A percentile compares a stretch with the other conserved stretches of the same genome.
Evolutionary conservation across 2,329 filamentous ascomycete genomes (phyloP).

Genomic region (Onygena corvina): DNA sequence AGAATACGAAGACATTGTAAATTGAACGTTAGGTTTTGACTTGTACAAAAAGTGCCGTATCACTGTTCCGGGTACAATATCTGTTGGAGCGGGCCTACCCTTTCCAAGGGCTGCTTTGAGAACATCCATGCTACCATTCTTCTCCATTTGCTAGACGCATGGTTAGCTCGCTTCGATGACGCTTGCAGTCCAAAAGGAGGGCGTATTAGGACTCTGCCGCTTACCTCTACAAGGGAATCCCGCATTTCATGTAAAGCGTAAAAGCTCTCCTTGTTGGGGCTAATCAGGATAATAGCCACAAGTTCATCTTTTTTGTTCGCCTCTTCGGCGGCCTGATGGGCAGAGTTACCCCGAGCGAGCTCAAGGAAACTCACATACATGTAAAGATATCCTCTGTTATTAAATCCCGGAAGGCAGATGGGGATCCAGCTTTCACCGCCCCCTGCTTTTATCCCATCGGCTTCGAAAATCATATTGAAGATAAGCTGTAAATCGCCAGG

Average conservation of each 20-base stretch:
- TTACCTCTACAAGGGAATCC: slow-evolving; percentile 46
- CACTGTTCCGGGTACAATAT: slow-evolving; percentile 67
- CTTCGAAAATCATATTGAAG: slow-evolving; percentile 99
- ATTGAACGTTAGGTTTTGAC: slow-evolving; percentile 86
- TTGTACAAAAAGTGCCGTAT: slow-evolving; percentile 94
- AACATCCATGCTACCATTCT: slow-evolving; percentile 60
- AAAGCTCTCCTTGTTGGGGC: slow-evolving; percentile 84
- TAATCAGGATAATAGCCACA: slow-evolving; percentile 86
- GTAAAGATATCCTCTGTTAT: slow-evolving; percentile 90
- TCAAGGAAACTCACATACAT: slow-evolving; percentile 98
- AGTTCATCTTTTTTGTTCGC: slow-evolving; percentile 47
- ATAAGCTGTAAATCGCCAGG: slow-evolving; percentile 91
- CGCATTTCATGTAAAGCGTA: slow-evolving; percentile 70
- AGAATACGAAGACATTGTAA: slow-evolving; percentile 73
- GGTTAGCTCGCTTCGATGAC: slow-evolving; percentile 5
- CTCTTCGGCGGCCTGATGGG: slow-evolving; percentile 18
- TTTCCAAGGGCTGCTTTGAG: slow-evolving; percentile 59
- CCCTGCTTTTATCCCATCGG: slow-evolving; percentile 76
- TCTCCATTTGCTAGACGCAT: slow-evolving; percentile 51
- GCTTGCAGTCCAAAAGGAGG: not conserved
- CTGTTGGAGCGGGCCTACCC: slow-evolving; percentile 58
- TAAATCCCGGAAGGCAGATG: slow-evolving; percentile 89
- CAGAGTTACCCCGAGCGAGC: slow-evolving; percentile 28
- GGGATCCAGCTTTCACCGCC: slow-evolving; percentile 98
- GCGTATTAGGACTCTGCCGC: slow-evolving; percentile 12